Evolutionary conservation across 176 grass and related monocot species (phyloP), one percentile per base, ranked within the genome.

Genomic region (Pontederia crassipes): DNA sequence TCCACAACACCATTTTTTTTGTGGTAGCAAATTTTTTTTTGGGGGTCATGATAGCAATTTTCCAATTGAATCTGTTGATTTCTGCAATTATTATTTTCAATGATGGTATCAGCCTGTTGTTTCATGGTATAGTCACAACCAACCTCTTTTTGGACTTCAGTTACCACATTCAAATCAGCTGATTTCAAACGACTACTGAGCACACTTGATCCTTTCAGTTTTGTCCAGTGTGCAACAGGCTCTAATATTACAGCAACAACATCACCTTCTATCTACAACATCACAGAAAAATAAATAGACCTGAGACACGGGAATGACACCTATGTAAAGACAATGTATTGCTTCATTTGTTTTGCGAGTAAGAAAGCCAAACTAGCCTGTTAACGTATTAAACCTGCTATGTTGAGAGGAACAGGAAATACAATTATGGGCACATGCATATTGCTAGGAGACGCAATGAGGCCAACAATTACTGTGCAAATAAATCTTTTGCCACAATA

Each of bases 181-280:
- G 64, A 81, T 15, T 24, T 26, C 9, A 27, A 24, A 77, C 72
- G 77, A 77, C 66, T 89, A 61, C 73, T 77, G 35, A 64, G 45
- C 56, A 80, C 17, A 46, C 70, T 88, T 17, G 52, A 61, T 48
- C 84, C 87, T 85, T 85, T 97, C 79, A 97, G 80, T 81, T 68
- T 85, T 66, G 70, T 83, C 93, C 93, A 97, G 45, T 61, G 66
- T 66, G 50, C 52, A 58, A 85, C 70, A 83, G 87, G 93, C 71
- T 92, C 87, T 59, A 97, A 10, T 14, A 64, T 74, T 29, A 97
- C 52, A 67, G 87, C 93, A 67, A 97, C 93, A 76, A 78, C 10
- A 86, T 98, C 93, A 72, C 93, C 93, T 86, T 98, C 93, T 53
- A 92, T 69, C 93, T 92, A 81, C 29, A 75, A 74, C 12, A 57